phyloP scores from a whole-genome alignment of 2,329 filamentous ascomycete genomes.

The Arthrobotrys iridis region DNA sequence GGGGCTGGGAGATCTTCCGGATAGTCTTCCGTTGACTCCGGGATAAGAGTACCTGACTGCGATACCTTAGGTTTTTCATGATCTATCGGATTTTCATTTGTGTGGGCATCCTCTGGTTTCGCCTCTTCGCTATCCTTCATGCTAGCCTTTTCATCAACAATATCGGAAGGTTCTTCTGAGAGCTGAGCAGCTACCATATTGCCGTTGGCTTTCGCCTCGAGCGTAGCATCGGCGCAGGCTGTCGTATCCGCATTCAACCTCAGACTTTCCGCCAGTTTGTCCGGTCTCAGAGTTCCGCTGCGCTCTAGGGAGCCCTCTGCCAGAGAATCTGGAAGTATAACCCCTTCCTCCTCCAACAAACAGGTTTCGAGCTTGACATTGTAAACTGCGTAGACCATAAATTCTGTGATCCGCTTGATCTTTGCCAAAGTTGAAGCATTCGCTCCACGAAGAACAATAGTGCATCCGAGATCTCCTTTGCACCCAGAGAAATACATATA shows the following conservation, averaged over 20 bases:
- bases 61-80: slow-evolving; percentile 25
- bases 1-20: slow-evolving; percentile 84
- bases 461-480: slow-evolving; percentile 83
- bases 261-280: slow-evolving; percentile 30
- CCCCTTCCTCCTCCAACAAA: slow-evolving; percentile 90
- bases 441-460: slow-evolving; percentile 87
- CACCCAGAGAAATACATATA: slow-evolving; percentile 96
- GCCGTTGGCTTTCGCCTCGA: slow-evolving; percentile 40
- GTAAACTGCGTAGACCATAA: slow-evolving; percentile 99
- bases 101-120: slow-evolving; percentile 11
- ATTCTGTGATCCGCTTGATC: slow-evolving; percentile 93
- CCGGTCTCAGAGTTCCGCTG: slow-evolving; percentile 36
- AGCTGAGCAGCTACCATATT: slow-evolving; percentile 41
- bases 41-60: slow-evolving; percentile 46
- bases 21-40: slow-evolving; percentile 66
- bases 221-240: slow-evolving; percentile 19
- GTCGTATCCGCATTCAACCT: slow-evolving; percentile 48
- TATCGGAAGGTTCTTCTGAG: slow-evolving; percentile 35
- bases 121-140: slow-evolving; percentile 32
- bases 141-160: slow-evolving; percentile 32
- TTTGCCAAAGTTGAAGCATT: slow-evolving; percentile 75
- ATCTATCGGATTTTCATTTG: not conserved
- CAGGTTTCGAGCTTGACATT: slow-evolving; percentile 96
- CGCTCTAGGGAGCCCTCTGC: slow-evolving; percentile 46
- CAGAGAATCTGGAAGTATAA: slow-evolving; percentile 73